Evolutionary conservation across 78 protist species (phyloP).

Genomic region (Isochrysis galbana): DNA sequence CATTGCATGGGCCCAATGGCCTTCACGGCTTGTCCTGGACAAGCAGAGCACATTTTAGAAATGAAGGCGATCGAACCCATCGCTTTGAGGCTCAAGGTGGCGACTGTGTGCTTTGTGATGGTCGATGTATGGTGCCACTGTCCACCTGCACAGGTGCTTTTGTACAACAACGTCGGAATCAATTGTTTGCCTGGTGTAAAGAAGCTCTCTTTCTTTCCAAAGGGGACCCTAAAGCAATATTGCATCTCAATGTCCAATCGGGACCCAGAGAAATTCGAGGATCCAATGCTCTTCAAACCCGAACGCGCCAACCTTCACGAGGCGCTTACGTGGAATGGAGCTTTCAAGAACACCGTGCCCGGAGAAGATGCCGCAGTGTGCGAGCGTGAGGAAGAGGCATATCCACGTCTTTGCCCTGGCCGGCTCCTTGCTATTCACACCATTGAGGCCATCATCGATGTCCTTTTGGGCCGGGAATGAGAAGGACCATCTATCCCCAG

Average conservation of each 20-base stretch:
- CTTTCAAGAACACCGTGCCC: background rate
- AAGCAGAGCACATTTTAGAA: too few relatives aligned
- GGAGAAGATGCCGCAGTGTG: background rate
- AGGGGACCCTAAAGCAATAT: background rate
- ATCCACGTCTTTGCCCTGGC: background rate
- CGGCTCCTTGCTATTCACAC: background rate
- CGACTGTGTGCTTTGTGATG: too few relatives aligned
- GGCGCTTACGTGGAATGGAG: background rate
- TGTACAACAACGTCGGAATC: background rate
- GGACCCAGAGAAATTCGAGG: background rate
- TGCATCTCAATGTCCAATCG: background rate
- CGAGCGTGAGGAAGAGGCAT: too few relatives aligned
- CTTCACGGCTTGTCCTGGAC: too few relatives aligned
- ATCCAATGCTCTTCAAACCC: background rate
- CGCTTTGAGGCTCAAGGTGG: too few relatives aligned
- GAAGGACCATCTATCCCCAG: too few relatives aligned
- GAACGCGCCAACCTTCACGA: background rate
- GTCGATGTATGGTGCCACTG: too few relatives aligned
- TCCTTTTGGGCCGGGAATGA: too few relatives aligned
- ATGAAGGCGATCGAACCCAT: too few relatives aligned
- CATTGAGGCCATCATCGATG: background rate
- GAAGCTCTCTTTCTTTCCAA: background rate
- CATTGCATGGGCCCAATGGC: too few relatives aligned
- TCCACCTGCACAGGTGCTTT: too few relatives aligned
- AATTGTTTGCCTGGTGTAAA: background rate